These are phyloP conservation scores for Euphrasia confusa DNA, from an alignment of 257 asterid species.

Conservation along the genomic window DNA sequence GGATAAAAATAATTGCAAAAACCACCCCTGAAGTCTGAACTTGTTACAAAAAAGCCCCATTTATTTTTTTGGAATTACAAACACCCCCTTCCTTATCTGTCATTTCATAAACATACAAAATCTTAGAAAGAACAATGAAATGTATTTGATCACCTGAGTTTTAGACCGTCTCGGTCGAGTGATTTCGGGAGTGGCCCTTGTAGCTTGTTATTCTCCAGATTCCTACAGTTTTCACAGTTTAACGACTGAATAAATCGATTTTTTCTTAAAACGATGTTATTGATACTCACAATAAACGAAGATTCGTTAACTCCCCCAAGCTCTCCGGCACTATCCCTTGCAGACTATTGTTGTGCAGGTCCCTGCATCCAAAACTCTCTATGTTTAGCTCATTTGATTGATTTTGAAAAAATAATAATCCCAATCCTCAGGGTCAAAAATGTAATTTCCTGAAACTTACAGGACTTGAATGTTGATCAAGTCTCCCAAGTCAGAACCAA, in stretches of 20 bases:
- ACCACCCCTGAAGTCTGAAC: not conserved
- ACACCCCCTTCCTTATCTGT: too few relatives aligned
- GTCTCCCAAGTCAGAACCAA: conserved; percentile 83
- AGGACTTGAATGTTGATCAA: conserved; percentile 79
- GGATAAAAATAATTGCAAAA: not conserved
- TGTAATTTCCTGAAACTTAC: conserved; percentile 43
- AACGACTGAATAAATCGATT: conserved; percentile 14
- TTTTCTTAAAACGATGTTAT: not conserved
- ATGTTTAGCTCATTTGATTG: not conserved
- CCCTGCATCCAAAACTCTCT: conserved; percentile 42
- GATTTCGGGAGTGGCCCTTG: conserved; percentile 92
- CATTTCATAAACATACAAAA: not conserved
- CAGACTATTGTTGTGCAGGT: conserved; percentile 77
- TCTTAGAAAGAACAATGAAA: not conserved
- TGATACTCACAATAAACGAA: conserved; percentile 67
- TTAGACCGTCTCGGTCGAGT: conserved; percentile 58
- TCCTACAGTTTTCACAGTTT: conserved; percentile 40
- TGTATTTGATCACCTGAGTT: conserved; percentile 51
- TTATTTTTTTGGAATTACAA: too few relatives aligned
- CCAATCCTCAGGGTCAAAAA: not conserved
- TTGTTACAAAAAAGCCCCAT: not conserved
- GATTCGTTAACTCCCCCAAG: conserved; percentile 70
- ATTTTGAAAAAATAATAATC: not conserved
- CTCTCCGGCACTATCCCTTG: conserved; percentile 70
- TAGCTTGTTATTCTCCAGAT: conserved; percentile 74